These are phyloP conservation scores for Arthrobotrys musiformis DNA, from an alignment of 2,329 filamentous ascomycete species.

Conservation along the genomic window DNA sequence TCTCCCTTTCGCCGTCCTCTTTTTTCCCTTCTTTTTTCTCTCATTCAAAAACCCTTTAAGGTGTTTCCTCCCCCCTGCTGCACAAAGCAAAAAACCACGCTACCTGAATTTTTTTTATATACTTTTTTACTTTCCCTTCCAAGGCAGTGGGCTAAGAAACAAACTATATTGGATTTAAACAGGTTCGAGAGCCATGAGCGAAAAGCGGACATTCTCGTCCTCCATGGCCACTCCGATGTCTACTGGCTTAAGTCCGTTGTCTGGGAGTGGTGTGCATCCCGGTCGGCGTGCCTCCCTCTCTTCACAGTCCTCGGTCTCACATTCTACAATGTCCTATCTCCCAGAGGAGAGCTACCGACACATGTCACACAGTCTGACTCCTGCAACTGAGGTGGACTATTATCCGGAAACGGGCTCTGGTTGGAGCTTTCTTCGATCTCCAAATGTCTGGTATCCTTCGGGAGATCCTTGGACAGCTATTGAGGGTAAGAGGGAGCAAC, in stretches of 20 bases:
- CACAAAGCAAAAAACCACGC: conserved; percentile 38
- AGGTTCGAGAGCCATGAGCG: conserved; percentile 50
- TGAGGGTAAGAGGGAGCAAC: conserved; percentile 47
- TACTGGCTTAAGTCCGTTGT: conserved; percentile 54
- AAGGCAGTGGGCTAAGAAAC: conserved; percentile 50
- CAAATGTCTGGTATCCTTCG: conserved; percentile 55
- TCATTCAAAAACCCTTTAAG: conserved; percentile 19
- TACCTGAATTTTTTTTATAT: conserved; percentile 25
- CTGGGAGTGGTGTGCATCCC: conserved; percentile 45
- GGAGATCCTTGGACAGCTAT: conserved; percentile 39
- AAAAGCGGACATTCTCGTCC: conserved; percentile 46
- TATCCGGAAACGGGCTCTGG: conserved; percentile 50
- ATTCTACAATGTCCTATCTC: conserved; percentile 54
- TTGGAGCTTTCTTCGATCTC: conserved; percentile 54
- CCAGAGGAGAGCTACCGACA: conserved; percentile 47
- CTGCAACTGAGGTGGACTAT: conserved; percentile 53
- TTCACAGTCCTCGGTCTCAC: conserved; percentile 53
- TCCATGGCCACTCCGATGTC: conserved; percentile 49
- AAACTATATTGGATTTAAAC: conserved; percentile 47
- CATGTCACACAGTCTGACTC: conserved; percentile 53
- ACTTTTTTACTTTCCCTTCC: conserved; percentile 20
- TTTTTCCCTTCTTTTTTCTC: neutral
- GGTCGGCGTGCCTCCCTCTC: conserved; percentile 52
- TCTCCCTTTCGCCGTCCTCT: conserved; percentile 16
- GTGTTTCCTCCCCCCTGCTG: conserved; percentile 27